Evolutionary conservation across 345 rosid species (phyloP), one percentile per base, ranked within the genome.

Genomic region (Corymbia maculata): DNA sequence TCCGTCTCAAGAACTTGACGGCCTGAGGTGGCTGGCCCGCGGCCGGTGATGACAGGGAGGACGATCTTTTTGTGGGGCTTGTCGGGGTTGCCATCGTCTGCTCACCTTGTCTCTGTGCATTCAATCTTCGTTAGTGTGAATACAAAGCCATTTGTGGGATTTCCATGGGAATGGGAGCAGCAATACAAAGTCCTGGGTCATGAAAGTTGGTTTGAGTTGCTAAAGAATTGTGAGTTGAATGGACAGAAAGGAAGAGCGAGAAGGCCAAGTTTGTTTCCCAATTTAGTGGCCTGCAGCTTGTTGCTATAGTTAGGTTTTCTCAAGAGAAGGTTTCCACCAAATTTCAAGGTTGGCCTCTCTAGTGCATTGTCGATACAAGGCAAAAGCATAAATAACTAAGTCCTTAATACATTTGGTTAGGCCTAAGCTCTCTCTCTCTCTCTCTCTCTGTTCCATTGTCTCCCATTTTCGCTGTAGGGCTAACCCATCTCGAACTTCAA

Each of bases 1-100:
- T 95, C 87, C 95, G 90, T 57, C 96, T 93, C 4, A 93, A 89
- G 66, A 94, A 95, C 86, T 95, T 97, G 21, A 93, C 97, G 1
- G 91, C 93, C 79, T 91, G 93, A 44, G 97, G 95, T 4, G 98
- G 91, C 82, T 93, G 51, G 89, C 88, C 88, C 1, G 61, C 75
- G 16, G 89, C 89, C 0, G 99, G 93, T 3, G 94, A 87, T 86
- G 93, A 92, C 45, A 94, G 88, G 30, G 93, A 87, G 70, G 91
- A 91, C 24, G 93, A 85, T 90, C 91, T 94, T 36, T 91, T 92
- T 49, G 85, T 80, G 13, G 93, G 87, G 30, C 68, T 91, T 19
- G 89, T 52, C 45, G 94, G 85, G 87, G 87, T 90, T 68, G 93
- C 92, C 94, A 92, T 94, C 80, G 16, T 36, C 88, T 45, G 51